Evolutionary conservation across 1,284 basidiomycete species (phyloP).

Genomic region (Fistulinella cinereoalba): DNA sequence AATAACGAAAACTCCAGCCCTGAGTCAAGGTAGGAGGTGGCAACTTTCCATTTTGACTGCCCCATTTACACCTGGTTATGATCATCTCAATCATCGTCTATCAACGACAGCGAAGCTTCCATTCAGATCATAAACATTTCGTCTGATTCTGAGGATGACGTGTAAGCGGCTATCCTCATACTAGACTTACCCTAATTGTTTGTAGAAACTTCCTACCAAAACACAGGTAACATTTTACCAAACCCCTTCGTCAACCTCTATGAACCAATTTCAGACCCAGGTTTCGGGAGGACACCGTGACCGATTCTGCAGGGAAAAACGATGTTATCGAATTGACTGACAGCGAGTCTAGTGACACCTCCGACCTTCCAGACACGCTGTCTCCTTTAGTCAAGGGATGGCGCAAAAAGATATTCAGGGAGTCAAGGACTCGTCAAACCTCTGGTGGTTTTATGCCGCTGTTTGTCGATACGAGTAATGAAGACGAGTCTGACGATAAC

Average conservation of each 20-base stretch:
- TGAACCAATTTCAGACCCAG: not conserved
- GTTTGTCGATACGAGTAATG: slow-evolving; percentile 31
- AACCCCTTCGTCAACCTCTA: not conserved
- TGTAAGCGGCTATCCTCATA: slow-evolving; percentile 14
- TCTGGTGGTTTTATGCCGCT: slow-evolving; percentile 21
- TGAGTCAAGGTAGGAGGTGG: slow-evolving; percentile 14
- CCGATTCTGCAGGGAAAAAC: not conserved
- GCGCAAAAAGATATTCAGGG: not conserved
- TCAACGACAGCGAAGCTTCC: not conserved
- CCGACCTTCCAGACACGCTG: slow-evolving; percentile 23
- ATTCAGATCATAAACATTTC: slow-evolving; percentile 53
- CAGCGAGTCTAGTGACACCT: slow-evolving; percentile 24
- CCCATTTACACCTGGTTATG: not conserved
- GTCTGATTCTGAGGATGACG: slow-evolving; percentile 45
- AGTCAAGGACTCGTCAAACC: slow-evolving; percentile 5
- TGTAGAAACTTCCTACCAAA: slow-evolving; percentile 10
- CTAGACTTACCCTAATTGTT: not conserved
- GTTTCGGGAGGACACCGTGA: not conserved
- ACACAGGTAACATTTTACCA: slow-evolving; percentile 11
- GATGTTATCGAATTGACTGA: slow-evolving; percentile 35
- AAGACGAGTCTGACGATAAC: slow-evolving; percentile 38
- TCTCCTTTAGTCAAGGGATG: slow-evolving; percentile 25
- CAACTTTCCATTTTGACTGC: not conserved
- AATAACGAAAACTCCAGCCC: slow-evolving; percentile 4
- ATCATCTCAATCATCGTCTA: not conserved